A percentile compares a stretch with the other conserved stretches of the same genome.
These are phyloP conservation scores for Syncephalastrum monosporum DNA, from an alignment of 371 early-diverging fungal genomes.

Conservation along the genomic window DNA sequence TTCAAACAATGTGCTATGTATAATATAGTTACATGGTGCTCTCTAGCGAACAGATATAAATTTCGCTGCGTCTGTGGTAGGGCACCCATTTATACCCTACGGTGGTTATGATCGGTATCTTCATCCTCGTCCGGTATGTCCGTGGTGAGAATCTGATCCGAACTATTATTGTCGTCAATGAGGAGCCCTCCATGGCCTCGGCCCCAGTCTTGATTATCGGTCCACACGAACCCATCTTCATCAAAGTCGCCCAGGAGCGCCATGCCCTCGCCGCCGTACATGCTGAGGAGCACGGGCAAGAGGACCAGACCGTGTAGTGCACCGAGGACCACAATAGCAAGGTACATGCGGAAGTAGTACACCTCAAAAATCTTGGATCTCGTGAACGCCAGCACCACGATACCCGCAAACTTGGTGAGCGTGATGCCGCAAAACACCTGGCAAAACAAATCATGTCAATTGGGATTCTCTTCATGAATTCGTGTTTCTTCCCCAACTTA, in stretches of 20 bases:
- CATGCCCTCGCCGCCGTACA: slow-evolving; percentile 57
- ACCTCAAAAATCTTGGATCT: slow-evolving; percentile 75
- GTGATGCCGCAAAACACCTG: slow-evolving; percentile 77
- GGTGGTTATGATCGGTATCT: background rate
- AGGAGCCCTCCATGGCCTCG: slow-evolving; percentile 22
- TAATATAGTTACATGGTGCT: too few species aligned
- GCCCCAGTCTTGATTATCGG: slow-evolving; percentile 21
- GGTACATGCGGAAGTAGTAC: slow-evolving; percentile 79
- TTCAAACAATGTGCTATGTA: too few species aligned
- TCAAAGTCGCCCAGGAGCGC: slow-evolving; percentile 46
- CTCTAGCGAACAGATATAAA: too few species aligned
- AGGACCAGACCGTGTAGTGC: slow-evolving; percentile 72
- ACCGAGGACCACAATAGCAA: slow-evolving; percentile 67
- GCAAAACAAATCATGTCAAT: background rate
- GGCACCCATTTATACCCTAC: too few species aligned
- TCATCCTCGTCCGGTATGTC: slow-evolving; percentile 30
- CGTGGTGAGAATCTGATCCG: slow-evolving; percentile 42
- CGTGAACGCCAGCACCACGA: slow-evolving; percentile 71
- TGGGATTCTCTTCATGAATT: too few species aligned
- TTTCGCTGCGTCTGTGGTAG: too few species aligned
- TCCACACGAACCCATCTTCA: slow-evolving; percentile 52
- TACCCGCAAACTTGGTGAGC: slow-evolving; percentile 74
- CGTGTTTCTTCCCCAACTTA: slow-evolving; percentile 20
- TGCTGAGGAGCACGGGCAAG: slow-evolving; percentile 63
- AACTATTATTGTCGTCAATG: slow-evolving; percentile 37